Evolutionary conservation across 805 yeast species (phyloP).

Genomic region (Zygotorulaspora chibaensis): DNA sequence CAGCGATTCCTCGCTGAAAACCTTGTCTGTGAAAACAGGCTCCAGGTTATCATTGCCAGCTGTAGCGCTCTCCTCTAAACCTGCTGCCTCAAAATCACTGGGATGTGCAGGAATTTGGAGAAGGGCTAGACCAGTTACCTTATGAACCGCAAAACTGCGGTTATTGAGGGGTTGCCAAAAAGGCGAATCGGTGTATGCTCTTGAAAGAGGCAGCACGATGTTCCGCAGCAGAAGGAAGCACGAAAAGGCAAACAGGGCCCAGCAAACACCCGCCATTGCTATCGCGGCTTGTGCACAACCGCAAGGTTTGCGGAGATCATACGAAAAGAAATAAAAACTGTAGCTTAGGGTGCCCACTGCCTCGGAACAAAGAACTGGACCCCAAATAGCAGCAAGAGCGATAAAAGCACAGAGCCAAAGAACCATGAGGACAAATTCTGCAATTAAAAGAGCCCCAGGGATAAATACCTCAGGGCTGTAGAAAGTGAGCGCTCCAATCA

Average conservation of each 20-base stretch:
- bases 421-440: slow-evolving; percentile 2
- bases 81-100: not conserved
- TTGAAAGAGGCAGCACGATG: not conserved
- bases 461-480: not conserved
- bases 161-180: not conserved
- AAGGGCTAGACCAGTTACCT: not conserved
- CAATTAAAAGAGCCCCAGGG: slow-evolving; percentile 3
- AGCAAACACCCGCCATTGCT: slow-evolving; percentile 5
- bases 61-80: not conserved
- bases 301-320: not conserved
- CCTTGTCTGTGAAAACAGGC: not conserved
- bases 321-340: not conserved
- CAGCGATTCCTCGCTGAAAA: not conserved
- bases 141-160: not conserved
- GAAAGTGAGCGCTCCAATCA: not conserved
- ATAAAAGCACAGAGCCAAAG: slow-evolving; percentile 8
- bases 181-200: not conserved
- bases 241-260: slow-evolving; percentile 3
- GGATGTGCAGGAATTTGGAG: not conserved
- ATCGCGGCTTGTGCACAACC: slow-evolving; percentile 4
- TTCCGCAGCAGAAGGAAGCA: slow-evolving; percentile 1
- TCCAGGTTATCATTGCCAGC: not conserved
- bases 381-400: slow-evolving; percentile 3
- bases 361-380: not conserved
- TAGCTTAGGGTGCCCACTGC: not conserved